A percentile compares a stretch with the other conserved stretches of the same genome.
Evolutionary conservation across 2,329 filamentous ascomycete species (phyloP).

Genomic region (Dothistroma septosporum): DNA sequence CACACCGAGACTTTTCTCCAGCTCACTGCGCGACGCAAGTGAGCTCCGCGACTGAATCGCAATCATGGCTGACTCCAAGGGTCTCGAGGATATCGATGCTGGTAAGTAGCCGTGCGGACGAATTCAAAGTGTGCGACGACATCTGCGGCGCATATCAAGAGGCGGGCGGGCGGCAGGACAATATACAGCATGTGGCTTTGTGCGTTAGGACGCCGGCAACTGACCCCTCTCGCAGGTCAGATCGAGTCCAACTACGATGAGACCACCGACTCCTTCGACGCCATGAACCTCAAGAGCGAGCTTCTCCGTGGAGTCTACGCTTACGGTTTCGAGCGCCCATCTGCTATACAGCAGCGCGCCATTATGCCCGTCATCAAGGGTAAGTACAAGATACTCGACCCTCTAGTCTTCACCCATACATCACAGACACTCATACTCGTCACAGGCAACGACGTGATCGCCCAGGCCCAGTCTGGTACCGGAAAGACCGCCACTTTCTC

Average conservation of each 20-base stretch:
- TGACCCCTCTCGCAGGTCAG: conserved; percentile 59
- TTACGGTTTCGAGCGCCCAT: conserved; percentile 99
- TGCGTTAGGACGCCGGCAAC: conserved; percentile 5
- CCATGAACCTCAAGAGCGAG: conserved; percentile 95
- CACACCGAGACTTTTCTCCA: conserved; percentile 39
- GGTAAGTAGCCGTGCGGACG: conserved; percentile 56
- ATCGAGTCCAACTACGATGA: conserved; percentile 99
- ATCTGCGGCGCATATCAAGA: background rate
- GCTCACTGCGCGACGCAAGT: conserved; percentile 75
- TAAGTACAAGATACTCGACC: conserved; percentile 45
- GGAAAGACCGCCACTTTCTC: conserved; percentile 99
- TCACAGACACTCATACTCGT: conserved; percentile 13
- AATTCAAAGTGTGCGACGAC: background rate
- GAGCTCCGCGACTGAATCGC: conserved; percentile 52
- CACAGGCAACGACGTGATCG: conserved; percentile 93
- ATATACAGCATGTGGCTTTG: background rate
- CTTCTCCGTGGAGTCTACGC: conserved; percentile 98
- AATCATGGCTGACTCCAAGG: conserved; percentile 98
- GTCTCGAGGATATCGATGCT: conserved; percentile 96
- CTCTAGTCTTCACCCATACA: background rate
- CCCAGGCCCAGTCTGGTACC: conserved; percentile 98
- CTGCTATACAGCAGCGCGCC: conserved; percentile 98
- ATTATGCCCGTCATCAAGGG: conserved; percentile 99
- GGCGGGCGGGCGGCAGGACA: conserved; percentile 1
- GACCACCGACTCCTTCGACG: conserved; percentile 97